These are phyloP conservation scores for Sistotremastrum suecicum DNA, from an alignment of 768 basidiomycete genomes.

Conservation along the genomic window DNA sequence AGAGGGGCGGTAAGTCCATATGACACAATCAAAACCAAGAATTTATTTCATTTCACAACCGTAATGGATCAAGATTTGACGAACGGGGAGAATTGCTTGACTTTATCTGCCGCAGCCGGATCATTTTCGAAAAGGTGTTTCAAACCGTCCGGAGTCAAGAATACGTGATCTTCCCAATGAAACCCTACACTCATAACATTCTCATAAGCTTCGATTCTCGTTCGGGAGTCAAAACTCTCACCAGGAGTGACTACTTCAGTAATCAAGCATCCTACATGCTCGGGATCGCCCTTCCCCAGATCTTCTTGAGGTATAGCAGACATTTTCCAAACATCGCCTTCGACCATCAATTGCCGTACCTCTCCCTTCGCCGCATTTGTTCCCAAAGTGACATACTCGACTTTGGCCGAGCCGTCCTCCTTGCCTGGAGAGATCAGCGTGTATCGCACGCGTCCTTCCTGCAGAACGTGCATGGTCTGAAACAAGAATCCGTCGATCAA, in stretches of 20 bases:
- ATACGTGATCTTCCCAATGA: slow-evolving; percentile 36
- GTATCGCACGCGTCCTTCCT: slow-evolving; percentile 37
- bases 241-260: slow-evolving; percentile 43
- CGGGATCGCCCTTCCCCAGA: slow-evolving; percentile 13
- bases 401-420: slow-evolving; percentile 15
- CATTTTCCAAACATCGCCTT: slow-evolving; percentile 22
- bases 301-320: slow-evolving; percentile 19
- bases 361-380: slow-evolving; percentile 27
- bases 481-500: background rate
- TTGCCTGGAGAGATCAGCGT: slow-evolving; percentile 25
- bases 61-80: too few species aligned
- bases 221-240: too few species aligned
- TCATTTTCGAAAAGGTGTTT: slow-evolving; percentile 19
- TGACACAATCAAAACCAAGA: too few species aligned
- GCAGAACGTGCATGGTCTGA: slow-evolving; percentile 38
- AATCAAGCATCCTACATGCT: slow-evolving; percentile 35
- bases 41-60: too few species aligned
- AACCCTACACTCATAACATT: slow-evolving; percentile 18
- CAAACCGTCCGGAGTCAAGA: slow-evolving; percentile 23
- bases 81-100: slow-evolving; percentile 2
- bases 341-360: slow-evolving; percentile 28
- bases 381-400: slow-evolving; percentile 30
- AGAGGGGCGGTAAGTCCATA: too few species aligned
- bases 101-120: slow-evolving; percentile 13
- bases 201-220: too few species aligned